Evolutionary conservation across 805 yeast genomes (phyloP).

Genomic region (Sungouiella thailandica): DNA sequence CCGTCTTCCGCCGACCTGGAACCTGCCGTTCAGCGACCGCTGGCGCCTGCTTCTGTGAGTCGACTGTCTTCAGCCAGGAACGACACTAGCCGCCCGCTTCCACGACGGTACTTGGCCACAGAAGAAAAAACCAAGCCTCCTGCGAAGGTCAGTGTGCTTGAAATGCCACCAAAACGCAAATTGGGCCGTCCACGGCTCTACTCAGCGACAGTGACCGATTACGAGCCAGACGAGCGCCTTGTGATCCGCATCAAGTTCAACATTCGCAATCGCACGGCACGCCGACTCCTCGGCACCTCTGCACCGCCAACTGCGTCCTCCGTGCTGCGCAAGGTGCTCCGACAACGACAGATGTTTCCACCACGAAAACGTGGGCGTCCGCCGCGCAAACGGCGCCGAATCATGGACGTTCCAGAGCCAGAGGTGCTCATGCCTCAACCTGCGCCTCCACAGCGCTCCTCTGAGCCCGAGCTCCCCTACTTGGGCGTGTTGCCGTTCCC

Average conservation of each 20-base stretch:
- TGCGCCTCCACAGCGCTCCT: background rate
- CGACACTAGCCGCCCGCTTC: background rate
- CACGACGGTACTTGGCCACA: background rate
- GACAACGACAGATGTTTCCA: background rate
- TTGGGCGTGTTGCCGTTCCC: conserved; percentile 58
- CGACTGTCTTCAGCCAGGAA: no score
- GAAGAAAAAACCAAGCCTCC: no score
- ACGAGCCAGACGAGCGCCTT: conserved; percentile 1
- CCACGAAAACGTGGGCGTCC: conserved; percentile 1
- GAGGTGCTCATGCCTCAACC: background rate
- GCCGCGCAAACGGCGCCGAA: background rate
- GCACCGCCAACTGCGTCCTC: conserved; percentile 3
- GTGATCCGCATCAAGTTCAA: conserved; percentile 10
- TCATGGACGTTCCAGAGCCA: background rate
- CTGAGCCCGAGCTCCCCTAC: conserved; percentile 49
- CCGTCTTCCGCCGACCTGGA: background rate
- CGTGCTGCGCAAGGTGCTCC: conserved; percentile 1
- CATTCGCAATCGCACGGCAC: conserved; percentile 9
- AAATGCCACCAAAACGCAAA: background rate
- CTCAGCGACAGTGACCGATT: conserved; percentile 5
- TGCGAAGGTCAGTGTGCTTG: background rate
- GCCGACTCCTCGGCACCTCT: conserved; percentile 3
- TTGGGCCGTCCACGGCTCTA: conserved; percentile 12
- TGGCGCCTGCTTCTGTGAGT: no score
- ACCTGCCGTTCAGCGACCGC: background rate